Conservation (phyloP, 768 basidiomycete genomes). For the Gelatoporia subvermispora region DNA sequence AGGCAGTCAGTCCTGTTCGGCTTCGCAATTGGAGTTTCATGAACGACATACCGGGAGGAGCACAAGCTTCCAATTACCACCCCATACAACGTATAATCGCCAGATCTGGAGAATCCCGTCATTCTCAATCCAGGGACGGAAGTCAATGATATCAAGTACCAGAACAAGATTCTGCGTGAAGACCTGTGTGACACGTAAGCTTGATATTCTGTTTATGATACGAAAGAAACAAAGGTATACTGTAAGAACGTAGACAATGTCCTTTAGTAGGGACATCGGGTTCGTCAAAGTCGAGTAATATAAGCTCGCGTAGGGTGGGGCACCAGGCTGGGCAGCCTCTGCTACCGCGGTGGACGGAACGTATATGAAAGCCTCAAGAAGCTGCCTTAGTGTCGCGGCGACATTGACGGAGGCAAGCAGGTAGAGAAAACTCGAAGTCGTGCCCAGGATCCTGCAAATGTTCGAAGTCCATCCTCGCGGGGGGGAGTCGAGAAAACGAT, state of each 20-base stretch:
- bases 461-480: no score
- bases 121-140: no score
- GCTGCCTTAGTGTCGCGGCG: background rate
- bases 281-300: background rate
- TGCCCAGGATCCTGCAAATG: background rate
- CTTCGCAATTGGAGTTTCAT: background rate
- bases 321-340: background rate
- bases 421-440: background rate
- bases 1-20: background rate
- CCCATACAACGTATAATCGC: slow-evolving; percentile 21
- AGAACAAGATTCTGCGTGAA: background rate
- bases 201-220: background rate
- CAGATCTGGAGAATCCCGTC: no score
- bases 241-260: background rate
- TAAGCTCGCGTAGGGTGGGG: no score
- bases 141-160: slow-evolving; percentile 4
- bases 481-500: background rate
- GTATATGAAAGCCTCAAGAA: background rate
- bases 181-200: background rate
- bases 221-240: no score
- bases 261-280: background rate
- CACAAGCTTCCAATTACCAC: slow-evolving; percentile 16
- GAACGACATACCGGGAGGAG: slow-evolving; percentile 16
- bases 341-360: background rate
- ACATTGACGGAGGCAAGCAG: background rate